Evolutionary conservation across 805 yeast species (phyloP), one percentile per base, ranked within the genome.

Genomic region (Hanseniaspora meyeri): DNA sequence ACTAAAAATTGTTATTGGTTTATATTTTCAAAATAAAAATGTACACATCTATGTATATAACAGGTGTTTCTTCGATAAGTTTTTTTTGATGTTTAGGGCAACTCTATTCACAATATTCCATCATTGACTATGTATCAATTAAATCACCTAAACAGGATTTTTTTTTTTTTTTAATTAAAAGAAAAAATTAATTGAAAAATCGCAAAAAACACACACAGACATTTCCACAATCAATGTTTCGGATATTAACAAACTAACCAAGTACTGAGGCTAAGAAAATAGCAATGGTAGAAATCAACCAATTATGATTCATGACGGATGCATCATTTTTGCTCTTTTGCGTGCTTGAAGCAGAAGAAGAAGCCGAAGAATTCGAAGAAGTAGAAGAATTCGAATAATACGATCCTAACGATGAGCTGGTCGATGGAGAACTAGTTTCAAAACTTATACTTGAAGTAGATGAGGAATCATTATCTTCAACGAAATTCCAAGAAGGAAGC

Each of bases 291-390:
- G 48, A 12, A 16, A 43, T 31, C 36, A 43, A 14, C 48, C 48
- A 43, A 29, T 43, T 43, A 43, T 19, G 5, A 19, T 36, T 8
- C 12, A 29, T 27, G 5, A 20, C 6, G 7, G 48, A 16, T 12
- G 36, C 48, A 29, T 27, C 48, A 17, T 43, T 43, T 43, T 43
- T 43, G 16, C 34, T 43, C 12, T 51, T 51, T n/a, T 51, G 34
- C 2, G 47, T 43, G 29, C 31, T 46, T n/a, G 60, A 14, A 42
- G 59, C 12, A 24, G 62, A 47, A 8, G 59, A 24, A 24, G 27
- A 38, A 17, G 60, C 46, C 11, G 61, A 34, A 40, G 51, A 55
- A 34, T n/a, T n/a, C n/a, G n/a, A n/a, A n/a, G 60, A 14, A 42
- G 59, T 10, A 24, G 62, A 47, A 8, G 59, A 24, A 24, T 3